A percentile compares a stretch with the other conserved stretches of the same genome.
Conservation (phyloP, 805 yeast species). For the Myxozyma neotropica region DNA sequence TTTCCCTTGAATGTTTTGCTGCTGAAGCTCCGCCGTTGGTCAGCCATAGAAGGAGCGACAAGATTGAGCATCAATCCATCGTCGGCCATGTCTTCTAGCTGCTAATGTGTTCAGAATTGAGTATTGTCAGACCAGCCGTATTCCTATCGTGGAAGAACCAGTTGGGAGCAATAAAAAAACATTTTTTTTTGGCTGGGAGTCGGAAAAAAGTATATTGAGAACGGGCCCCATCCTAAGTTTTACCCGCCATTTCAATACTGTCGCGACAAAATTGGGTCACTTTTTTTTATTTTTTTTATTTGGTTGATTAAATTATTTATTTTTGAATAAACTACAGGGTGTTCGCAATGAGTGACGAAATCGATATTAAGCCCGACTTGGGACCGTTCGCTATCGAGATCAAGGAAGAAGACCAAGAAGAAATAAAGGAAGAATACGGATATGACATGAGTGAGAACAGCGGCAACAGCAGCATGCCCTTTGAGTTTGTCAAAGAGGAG, state of each 20-base stretch:
- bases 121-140: not conserved
- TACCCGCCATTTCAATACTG: not conserved
- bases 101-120: not conserved
- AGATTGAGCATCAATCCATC: conserved; percentile 80
- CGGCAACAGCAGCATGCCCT: not conserved
- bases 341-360: conserved; percentile 1
- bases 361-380: not conserved
- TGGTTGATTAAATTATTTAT: not conserved
- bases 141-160: too few species aligned
- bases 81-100: conserved; percentile 47
- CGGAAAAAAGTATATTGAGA: conserved; percentile 1
- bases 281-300: not conserved
- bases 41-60: conserved; percentile 48
- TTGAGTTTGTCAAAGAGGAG: conserved; percentile 9
- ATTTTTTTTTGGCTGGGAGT: conserved; percentile 11
- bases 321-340: not conserved
- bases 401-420: conserved; percentile 12
- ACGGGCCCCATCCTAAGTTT: conserved; percentile 11
- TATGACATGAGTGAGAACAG: not conserved
- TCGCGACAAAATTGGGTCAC: not conserved
- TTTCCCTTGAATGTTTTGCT: conserved; percentile 60
- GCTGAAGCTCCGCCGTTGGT: conserved; percentile 34
- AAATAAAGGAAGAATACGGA: not conserved
- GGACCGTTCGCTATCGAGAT: conserved; percentile 11
- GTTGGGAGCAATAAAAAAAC: not conserved